Conservation (phyloP, 106 monocot genomes). For the Gastrodia elata region DNA sequence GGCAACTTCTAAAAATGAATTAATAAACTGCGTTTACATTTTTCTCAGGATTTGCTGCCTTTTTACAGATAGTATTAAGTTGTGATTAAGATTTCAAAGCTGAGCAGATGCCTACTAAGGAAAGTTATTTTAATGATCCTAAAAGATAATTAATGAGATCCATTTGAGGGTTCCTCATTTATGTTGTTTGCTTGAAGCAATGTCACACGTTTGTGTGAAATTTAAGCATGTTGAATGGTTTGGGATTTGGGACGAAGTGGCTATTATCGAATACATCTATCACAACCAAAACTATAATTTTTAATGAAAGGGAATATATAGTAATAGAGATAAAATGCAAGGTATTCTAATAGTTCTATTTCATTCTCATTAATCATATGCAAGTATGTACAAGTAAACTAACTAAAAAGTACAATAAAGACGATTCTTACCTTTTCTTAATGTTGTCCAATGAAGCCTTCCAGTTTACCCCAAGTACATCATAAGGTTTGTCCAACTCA, state of each 20-base stretch:
- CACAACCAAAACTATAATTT: not conserved
- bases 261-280: not conserved
- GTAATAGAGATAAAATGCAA: not conserved
- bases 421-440: slow-evolving; percentile 62
- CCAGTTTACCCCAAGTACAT: slow-evolving; percentile 87
- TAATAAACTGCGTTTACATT: not conserved
- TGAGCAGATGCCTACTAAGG: not conserved
- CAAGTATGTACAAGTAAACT: not conserved
- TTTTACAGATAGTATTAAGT: not conserved
- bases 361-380: not conserved
- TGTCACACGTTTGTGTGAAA: not conserved
- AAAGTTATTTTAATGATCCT: not conserved
- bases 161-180: not conserved
- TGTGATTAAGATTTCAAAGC: not conserved
- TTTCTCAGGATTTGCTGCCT: not conserved
- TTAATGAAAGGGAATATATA: too few species aligned
- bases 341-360: not conserved
- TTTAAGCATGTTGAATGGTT: not conserved
- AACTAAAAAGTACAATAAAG: not conserved
- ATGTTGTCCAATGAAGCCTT: slow-evolving; percentile 82
- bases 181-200: not conserved
- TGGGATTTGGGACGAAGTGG: not conserved
- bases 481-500: slow-evolving; percentile 75
- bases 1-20: not conserved
- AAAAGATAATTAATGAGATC: not conserved